Percentiles rank a stretch among this genome's conserved stretches.
These are phyloP conservation scores for Jacaranda mimosifolia DNA, from an alignment of 257 asterid species.

Conservation along the genomic window DNA sequence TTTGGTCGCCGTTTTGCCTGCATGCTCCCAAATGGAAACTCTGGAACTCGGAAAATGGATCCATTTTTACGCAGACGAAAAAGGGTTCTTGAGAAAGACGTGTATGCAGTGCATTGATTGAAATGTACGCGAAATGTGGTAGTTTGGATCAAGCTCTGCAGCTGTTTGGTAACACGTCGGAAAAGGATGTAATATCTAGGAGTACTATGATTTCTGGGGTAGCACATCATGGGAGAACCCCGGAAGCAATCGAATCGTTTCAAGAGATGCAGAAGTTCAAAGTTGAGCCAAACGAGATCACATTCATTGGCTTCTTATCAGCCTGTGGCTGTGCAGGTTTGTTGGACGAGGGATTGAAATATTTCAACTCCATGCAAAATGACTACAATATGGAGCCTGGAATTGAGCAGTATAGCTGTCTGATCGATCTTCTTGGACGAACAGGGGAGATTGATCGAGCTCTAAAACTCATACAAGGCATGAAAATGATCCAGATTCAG, in stretches of 20 bases:
- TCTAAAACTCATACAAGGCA: constrained; percentile 54
- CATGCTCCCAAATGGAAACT: constrained; percentile 78
- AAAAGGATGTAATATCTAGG: constrained; percentile 77
- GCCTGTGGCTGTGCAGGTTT: constrained; percentile 87
- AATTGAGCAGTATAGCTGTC: constrained; percentile 77
- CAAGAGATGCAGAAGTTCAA: constrained; percentile 56
- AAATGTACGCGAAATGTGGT: constrained; percentile 89
- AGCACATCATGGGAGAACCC: constrained; percentile 83
- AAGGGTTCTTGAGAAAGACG: constrained; percentile 59
- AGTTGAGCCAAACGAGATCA: constrained; percentile 75
- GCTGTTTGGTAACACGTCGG: constrained; percentile 58
- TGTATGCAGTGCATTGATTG: constrained; percentile 76
- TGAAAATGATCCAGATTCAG: constrained; percentile 76
- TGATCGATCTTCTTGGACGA: constrained; percentile 75
- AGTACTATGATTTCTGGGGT: constrained; percentile 77
- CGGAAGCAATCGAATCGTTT: constrained; percentile 63
- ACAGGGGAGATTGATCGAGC: constrained; percentile 74
- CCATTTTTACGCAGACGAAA: constrained; percentile 66
- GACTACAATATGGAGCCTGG: constrained; percentile 60
- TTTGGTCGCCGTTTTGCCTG: constrained; percentile 70
- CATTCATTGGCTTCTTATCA: constrained; percentile 76
- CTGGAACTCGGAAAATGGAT: constrained; percentile 81
- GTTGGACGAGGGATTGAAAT: constrained; percentile 60
- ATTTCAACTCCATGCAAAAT: constrained; percentile 64
- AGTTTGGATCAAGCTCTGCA: constrained; percentile 62